Conservation (phyloP, 2,329 filamentous ascomycete genomes). For the Zymoseptoria ardabiliae region DNA sequence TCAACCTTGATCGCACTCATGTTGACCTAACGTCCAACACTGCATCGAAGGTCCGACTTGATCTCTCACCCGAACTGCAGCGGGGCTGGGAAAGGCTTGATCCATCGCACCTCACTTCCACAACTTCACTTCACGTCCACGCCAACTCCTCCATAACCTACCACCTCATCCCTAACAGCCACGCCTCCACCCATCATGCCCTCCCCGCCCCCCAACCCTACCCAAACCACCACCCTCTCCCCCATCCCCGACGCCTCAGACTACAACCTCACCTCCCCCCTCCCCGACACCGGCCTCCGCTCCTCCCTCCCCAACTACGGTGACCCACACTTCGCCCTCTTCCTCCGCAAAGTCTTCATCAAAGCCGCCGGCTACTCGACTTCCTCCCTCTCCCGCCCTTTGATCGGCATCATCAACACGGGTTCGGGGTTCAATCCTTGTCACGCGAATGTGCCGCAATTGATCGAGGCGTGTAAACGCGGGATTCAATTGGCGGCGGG, state of each 20-base stretch:
- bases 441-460: slow-evolving; percentile 63
- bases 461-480: slow-evolving; percentile 62
- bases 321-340: slow-evolving; percentile 67
- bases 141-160: too few relatives aligned
- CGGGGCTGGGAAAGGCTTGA: too few relatives aligned
- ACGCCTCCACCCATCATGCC: background rate
- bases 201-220: background rate
- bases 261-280: slow-evolving; percentile 53
- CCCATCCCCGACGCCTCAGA: slow-evolving; percentile 28
- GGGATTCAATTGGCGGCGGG: slow-evolving; percentile 60
- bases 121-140: too few relatives aligned
- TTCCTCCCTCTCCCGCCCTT: slow-evolving; percentile 61
- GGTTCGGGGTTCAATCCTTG: slow-evolving; percentile 68
- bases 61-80: too few relatives aligned
- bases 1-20: too few relatives aligned
- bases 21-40: too few relatives aligned
- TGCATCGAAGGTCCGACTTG: too few relatives aligned
- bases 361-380: slow-evolving; percentile 69
- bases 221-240: too few relatives aligned
- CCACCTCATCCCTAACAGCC: too few relatives aligned
- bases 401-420: slow-evolving; percentile 69
- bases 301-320: slow-evolving; percentile 63
- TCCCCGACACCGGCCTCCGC: slow-evolving; percentile 50
- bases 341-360: slow-evolving; percentile 69
- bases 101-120: too few relatives aligned